Evolutionary conservation across 129 eudicot genomes (phyloP).

Genomic region (Tanacetum coccineum): DNA sequence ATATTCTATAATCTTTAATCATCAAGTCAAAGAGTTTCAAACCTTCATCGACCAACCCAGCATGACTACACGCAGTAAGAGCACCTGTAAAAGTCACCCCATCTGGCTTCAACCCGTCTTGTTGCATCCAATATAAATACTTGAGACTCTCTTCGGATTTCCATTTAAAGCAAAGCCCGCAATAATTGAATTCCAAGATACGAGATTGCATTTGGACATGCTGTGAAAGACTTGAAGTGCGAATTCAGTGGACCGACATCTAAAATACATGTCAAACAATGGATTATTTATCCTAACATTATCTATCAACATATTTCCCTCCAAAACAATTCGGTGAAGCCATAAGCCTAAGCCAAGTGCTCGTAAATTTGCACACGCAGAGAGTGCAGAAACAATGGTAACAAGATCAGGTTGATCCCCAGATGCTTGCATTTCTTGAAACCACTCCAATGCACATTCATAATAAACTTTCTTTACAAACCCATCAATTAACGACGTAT

Average conservation of each 20-base stretch:
- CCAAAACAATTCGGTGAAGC: constrained; percentile 51
- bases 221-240: constrained; percentile 49
- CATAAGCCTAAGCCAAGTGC: constrained; percentile 56
- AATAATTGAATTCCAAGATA: constrained; percentile 66
- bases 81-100: constrained; percentile 59
- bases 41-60: constrained; percentile 58
- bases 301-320: constrained; percentile 27
- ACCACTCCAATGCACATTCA: constrained; percentile 59
- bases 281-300: constrained; percentile 45
- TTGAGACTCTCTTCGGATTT: constrained; percentile 48
- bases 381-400: constrained; percentile 50
- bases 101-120: constrained; percentile 40
- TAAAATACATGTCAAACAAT: constrained; percentile 65
- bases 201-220: constrained; percentile 49
- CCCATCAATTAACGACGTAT: constrained; percentile 69
- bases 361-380: constrained; percentile 77
- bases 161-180: constrained; percentile 78
- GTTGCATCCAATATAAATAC: constrained; percentile 49
- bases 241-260: constrained; percentile 53
- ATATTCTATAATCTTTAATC: constrained; percentile 23
- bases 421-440: constrained; percentile 55
- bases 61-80: constrained; percentile 65
- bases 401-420: constrained; percentile 62
- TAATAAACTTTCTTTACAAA: constrained; percentile 48
- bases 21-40: constrained; percentile 48